Percentiles rank a stretch among this genome's conserved stretches.
These are phyloP conservation scores for Mortierella sp. DNA, from an alignment of 371 early-diverging fungal genomes.

Conservation along the genomic window DNA sequence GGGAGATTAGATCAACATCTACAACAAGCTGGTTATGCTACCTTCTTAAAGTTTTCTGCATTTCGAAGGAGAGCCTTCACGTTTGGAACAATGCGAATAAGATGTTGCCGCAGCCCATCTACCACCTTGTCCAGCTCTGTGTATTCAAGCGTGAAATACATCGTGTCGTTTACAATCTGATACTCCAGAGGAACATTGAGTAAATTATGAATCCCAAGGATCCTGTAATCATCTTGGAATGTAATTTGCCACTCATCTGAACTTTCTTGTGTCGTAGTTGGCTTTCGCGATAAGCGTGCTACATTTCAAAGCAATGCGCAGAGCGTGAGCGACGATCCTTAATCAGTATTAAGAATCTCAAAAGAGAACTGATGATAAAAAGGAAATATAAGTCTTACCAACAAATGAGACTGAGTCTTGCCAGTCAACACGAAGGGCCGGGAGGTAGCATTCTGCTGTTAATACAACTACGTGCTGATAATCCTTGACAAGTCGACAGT, in stretches of 20 bases:
- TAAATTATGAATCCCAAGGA: constrained; percentile 59
- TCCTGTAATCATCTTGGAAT: constrained; percentile 43
- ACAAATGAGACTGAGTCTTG: constrained; percentile 53
- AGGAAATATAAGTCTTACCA: constrained; percentile 30
- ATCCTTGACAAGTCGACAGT: constrained; percentile 81
- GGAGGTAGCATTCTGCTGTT: constrained; percentile 66
- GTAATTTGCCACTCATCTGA: constrained; percentile 50
- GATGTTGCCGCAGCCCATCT: constrained; percentile 34
- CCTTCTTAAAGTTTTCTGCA: constrained; percentile 62
- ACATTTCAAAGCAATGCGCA: neutral
- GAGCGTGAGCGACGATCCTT: neutral
- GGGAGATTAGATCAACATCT: neutral
- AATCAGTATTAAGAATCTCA: neutral
- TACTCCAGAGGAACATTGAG: constrained; percentile 61
- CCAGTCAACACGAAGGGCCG: constrained; percentile 56
- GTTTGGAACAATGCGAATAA: constrained; percentile 61
- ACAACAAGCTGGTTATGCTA: constrained; percentile 17
- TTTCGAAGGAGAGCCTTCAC: constrained; percentile 59
- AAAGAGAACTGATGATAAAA: neutral
- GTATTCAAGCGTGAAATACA: constrained; percentile 67
- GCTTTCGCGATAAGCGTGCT: constrained; percentile 31
- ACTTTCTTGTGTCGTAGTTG: constrained; percentile 11
- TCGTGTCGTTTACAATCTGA: constrained; percentile 72
- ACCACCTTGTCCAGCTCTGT: constrained; percentile 49
- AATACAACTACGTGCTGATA: constrained; percentile 72